These are phyloP conservation scores for Westerdykella ornata DNA, from an alignment of 2,329 filamentous ascomycete species.

Conservation along the genomic window DNA sequence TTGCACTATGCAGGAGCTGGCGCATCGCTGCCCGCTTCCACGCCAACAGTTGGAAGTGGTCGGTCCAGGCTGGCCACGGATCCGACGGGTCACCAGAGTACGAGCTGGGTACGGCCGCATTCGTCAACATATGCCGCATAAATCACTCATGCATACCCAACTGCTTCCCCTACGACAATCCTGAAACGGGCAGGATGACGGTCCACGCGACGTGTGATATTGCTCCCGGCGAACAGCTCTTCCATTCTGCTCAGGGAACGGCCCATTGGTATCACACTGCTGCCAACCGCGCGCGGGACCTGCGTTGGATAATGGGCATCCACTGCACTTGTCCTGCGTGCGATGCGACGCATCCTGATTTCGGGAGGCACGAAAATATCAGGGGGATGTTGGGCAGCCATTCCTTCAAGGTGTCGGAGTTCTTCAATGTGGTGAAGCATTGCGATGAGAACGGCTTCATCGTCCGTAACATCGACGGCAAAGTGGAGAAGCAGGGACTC, in stretches of 20 bases:
- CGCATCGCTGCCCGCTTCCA: slow-evolving; percentile 12
- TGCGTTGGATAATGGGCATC: slow-evolving; percentile 8
- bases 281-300: slow-evolving; percentile 1
- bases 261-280: slow-evolving; percentile 7
- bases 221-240: slow-evolving; percentile 7
- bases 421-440: neutral
- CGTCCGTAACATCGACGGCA: slow-evolving; percentile 1
- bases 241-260: slow-evolving; percentile 3
- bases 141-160: slow-evolving; percentile 23
- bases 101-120: slow-evolving; percentile 12
- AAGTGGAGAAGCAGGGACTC: no score
- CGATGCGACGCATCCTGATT: neutral
- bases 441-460: slow-evolving; percentile 24
- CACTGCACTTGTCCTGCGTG: slow-evolving; percentile 5
- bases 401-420: neutral
- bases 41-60: slow-evolving; percentile 1
- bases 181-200: slow-evolving; percentile 1
- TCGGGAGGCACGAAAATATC: neutral
- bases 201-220: slow-evolving; percentile 9
- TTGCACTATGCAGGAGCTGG: neutral
- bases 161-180: slow-evolving; percentile 9
- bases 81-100: neutral
- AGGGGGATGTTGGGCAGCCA: slow-evolving; percentile 3
- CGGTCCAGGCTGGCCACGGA: neutral
- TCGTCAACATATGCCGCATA: slow-evolving; percentile 27